These are phyloP conservation scores for Penicillium herquei DNA, from an alignment of 495 filamentous ascomycete species.

Conservation along the genomic window DNA sequence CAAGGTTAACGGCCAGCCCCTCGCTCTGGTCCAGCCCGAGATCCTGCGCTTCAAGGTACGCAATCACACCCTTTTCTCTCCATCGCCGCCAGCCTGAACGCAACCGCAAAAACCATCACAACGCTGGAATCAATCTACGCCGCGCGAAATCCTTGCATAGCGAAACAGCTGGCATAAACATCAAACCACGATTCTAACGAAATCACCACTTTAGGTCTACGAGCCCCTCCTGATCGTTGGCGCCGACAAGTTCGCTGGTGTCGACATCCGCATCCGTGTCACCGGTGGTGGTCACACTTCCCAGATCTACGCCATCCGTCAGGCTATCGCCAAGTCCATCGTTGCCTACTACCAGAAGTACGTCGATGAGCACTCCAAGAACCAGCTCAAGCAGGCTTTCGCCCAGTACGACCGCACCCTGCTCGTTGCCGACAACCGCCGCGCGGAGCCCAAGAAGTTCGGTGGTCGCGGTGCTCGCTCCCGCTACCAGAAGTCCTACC, in stretches of 20 bases:
- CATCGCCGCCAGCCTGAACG: conserved; percentile 2
- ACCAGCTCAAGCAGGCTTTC: conserved; percentile 92
- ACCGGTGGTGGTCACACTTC: conserved; percentile 97
- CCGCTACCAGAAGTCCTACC: conserved; percentile 91
- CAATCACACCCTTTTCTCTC: background rate
- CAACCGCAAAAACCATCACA: conserved; percentile 1
- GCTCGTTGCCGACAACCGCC: conserved; percentile 94
- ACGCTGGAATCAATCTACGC: background rate
- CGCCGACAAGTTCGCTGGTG: conserved; percentile 90
- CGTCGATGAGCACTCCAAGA: conserved; percentile 99
- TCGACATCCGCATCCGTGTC: conserved; percentile 98
- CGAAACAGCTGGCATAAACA: background rate
- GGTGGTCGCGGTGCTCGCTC: conserved; percentile 82
- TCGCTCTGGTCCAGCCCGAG: conserved; percentile 90
- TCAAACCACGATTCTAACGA: background rate
- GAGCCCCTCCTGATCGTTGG: conserved; percentile 96
- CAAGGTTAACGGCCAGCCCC: conserved; percentile 97
- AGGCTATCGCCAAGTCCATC: conserved; percentile 97
- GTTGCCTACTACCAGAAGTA: conserved; percentile 99
- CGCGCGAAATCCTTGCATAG: background rate
- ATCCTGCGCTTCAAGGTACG: conserved; percentile 93
- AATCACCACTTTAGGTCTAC: conserved; percentile 62
- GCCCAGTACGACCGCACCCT: conserved; percentile 94
- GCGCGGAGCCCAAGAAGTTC: conserved; percentile 93
- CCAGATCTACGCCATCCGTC: conserved; percentile 97